Evolutionary conservation across 1,284 basidiomycete species (phyloP), one percentile per base, ranked within the genome.

Genomic region (Ceratobasidium sp.): DNA sequence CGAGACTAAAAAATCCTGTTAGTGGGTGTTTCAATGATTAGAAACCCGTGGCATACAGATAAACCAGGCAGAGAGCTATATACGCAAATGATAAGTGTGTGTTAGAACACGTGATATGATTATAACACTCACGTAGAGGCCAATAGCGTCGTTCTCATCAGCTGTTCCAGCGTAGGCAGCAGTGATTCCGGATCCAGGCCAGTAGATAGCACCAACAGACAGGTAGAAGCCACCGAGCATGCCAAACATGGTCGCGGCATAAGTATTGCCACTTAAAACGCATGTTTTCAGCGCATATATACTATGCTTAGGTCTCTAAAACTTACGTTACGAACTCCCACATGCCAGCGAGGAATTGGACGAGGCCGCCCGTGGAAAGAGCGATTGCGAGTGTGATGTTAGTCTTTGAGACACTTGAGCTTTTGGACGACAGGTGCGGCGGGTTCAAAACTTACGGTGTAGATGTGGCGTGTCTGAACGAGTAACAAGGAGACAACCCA

Each of bases 371-470:
- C 15, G 58, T 55, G 29, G 53, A 55, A 20, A 73, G 69, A 17
- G 74, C 75, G 29, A 75, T 72, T 43, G 75, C 75, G 17, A 78
- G 74, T 60, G 79, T 76, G 53, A 80, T 72, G 71, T 79, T 80
- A 22, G 77, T 77, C 32, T 45, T 45, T 31, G 45, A 40, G 54
- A 58, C 2, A 29, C 15, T 15, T 31, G 17, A 2, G 45, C n/a
- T 43, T 7, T 84, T 13, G 78, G 80, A 8, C 83, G 72, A 69
- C 84, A 84, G 64, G n/a, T n/a, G n/a, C n/a, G n/a, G n/a, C n/a
- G n/a, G n/a, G n/a, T 40, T 22, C 12, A 20, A 25, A 22, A 69
- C 69, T 42, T 70, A 70, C 69, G 49, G 62, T 32, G 80, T 58
- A 60, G 34, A 69, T 38, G 49, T 60, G 45, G 27, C 68, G 70